A percentile compares a stretch with the other conserved stretches of the same genome.
These are phyloP conservation scores for Ophiostoma triangulosporum DNA, from an alignment of 2,329 filamentous ascomycete species.

Conservation along the genomic window DNA sequence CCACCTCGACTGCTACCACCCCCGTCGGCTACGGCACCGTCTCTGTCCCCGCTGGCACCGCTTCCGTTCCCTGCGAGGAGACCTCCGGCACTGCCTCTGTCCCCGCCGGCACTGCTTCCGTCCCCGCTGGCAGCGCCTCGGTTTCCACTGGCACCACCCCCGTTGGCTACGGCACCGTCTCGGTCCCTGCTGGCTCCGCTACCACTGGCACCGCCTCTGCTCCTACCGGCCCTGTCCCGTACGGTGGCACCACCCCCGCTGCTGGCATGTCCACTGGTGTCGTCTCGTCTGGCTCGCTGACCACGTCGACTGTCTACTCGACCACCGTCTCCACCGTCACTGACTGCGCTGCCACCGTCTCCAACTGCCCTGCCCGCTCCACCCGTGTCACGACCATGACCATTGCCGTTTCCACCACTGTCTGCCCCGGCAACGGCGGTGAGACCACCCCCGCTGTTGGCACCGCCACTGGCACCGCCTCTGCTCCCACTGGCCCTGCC, in stretches of 20 bases:
- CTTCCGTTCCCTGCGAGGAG: background rate
- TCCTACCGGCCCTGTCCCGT: background rate
- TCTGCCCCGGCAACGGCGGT: conserved; percentile 48
- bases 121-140: conserved; percentile 13
- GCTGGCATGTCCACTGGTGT: too few species aligned
- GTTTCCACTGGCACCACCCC: background rate
- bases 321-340: conserved; percentile 37
- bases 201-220: background rate
- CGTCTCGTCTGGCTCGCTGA: conserved; percentile 8
- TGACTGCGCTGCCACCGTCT: conserved; percentile 30
- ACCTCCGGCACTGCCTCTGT: background rate
- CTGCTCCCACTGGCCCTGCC: background rate
- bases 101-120: conserved; percentile 1
- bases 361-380: conserved; percentile 36
- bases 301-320: conserved; percentile 28
- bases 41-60: conserved; percentile 14
- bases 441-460: conserved; percentile 22
- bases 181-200: background rate
- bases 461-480: background rate
- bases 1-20: background rate
- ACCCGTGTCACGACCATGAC: conserved; percentile 35
- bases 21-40: background rate
- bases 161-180: background rate
- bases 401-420: conserved; percentile 43
- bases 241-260: background rate